A percentile compares a stretch with the other conserved stretches of the same genome.
Evolutionary conservation across 306 rosid species (phyloP).

Genomic region (Glycine latifolia): DNA sequence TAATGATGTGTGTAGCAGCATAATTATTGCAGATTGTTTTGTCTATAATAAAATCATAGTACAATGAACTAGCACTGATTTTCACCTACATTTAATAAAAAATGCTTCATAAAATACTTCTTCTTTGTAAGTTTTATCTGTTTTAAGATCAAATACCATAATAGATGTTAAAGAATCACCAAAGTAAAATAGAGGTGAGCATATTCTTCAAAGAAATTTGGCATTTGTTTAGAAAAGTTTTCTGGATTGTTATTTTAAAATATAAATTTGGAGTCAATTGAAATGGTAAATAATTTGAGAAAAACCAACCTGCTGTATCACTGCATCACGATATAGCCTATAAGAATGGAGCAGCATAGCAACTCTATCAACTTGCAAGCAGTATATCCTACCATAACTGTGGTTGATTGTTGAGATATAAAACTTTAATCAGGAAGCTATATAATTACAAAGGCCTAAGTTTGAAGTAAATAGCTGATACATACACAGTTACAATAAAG

Average conservation of each 20-base stretch:
- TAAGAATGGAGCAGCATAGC: constrained; percentile 94
- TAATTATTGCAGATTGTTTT: constrained; percentile 25
- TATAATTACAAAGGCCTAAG: constrained; percentile 36
- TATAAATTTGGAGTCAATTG: constrained; percentile 21
- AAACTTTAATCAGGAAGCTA: constrained; percentile 30
- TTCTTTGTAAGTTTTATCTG: neutral
- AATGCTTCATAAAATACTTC: constrained; percentile 1
- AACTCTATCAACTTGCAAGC: constrained; percentile 94
- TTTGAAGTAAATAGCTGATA: constrained; percentile 38
- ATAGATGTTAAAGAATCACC: too few species aligned
- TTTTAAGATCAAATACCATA: neutral
- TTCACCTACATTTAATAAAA: constrained; percentile 14
- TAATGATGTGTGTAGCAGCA: too few species aligned
- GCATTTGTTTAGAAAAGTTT: constrained; percentile 19
- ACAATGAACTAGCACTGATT: constrained; percentile 8
- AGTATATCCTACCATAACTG: constrained; percentile 99
- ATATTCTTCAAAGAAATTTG: constrained; percentile 40
- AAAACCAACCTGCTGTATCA: constrained; percentile 88
- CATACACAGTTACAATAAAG: constrained; percentile 87
- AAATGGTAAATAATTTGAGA: constrained; percentile 34
- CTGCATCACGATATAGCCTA: constrained; percentile 96
- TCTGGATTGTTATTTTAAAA: neutral
- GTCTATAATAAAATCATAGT: constrained; percentile 6
- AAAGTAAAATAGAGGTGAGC: neutral
- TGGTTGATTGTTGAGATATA: constrained; percentile 30